Evolutionary conservation across 2,329 filamentous ascomycete genomes (phyloP), one percentile per base, ranked within the genome.

Genomic region (Gliomastix tumulicola): DNA sequence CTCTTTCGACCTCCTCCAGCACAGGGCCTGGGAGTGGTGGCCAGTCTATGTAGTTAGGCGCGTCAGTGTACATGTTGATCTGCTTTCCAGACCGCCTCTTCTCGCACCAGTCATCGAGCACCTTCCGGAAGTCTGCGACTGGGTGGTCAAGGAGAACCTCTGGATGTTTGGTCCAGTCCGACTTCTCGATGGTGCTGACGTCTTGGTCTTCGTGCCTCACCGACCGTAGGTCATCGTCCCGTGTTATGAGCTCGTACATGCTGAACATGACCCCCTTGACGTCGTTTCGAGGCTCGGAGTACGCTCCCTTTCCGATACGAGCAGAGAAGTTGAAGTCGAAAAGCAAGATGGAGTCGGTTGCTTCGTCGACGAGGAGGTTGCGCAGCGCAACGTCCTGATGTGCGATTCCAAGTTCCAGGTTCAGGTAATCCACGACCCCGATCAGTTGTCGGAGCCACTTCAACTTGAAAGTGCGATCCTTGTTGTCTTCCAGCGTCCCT

Each of bases 331-430:
- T 53, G 35, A 63, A 63, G 45, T 63, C 60, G 34, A 63, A 60
- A 3, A 64, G 32, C 40, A 57, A 39, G 10, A 65, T 33, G 5
- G 41, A 40, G 34, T 63, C 49, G n/a, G 57, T 59, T 10, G 36
- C 25, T 6, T 46, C 41, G 35, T 65, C 46, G 34, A 65, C 40
- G 1, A 65, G 32, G 6, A 65, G 47, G 37, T 66, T 66, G 22
- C 57, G 51, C 4, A 56, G 43, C 6, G 54, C 50, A 34, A 66
- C 49, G 37, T 64, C 62, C 39, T 61, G 53, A 42, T 66, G 62
- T 28, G 49, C 44, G 27, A 65, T 53, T 22, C 61, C 59, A 22
- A 55, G 42, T 22, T 50, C 38, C 11, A 65, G 44, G 36, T 65
- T 64, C 20, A 66, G 44, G 3, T 19, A 19, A 35, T 63, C 56